Evolutionary conservation across 2,329 filamentous ascomycete genomes (phyloP).

Genomic region (Nothophoma quercina): DNA sequence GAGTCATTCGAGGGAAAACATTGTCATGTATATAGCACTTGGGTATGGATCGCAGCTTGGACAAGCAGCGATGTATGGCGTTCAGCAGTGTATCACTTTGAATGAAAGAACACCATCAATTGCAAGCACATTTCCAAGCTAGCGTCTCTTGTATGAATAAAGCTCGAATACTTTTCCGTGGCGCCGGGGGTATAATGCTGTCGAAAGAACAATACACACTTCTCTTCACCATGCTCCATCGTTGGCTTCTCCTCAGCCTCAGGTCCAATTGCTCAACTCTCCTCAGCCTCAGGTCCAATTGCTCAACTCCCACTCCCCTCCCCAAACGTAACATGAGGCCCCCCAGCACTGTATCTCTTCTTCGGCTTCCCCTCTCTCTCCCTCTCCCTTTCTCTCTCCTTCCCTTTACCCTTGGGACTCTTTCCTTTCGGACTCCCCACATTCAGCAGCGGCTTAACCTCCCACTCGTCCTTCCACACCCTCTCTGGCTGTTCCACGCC

Average conservation of each 20-base stretch:
- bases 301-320: background rate
- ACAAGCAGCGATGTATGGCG: background rate
- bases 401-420: constrained; percentile 24
- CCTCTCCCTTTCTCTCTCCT: constrained; percentile 24
- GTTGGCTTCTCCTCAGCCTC: constrained; percentile 7
- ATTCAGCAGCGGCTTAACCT: no score
- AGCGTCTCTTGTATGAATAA: no score
- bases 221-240: constrained; percentile 7
- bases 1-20: no score
- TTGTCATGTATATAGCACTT: constrained; percentile 1
- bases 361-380: constrained; percentile 18
- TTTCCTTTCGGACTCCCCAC: constrained; percentile 24
- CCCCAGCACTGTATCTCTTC: constrained; percentile 19
- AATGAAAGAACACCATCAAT: background rate
- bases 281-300: constrained; percentile 1
- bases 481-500: constrained; percentile 26
- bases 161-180: background rate
- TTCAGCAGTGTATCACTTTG: constrained; percentile 1
- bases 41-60: background rate
- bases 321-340: background rate
- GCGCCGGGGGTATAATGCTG: constrained; percentile 21
- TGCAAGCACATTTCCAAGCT: background rate
- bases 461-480: constrained; percentile 31
- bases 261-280: background rate
- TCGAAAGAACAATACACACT: background rate